Base-by-base conservation (phyloP, 371 early-diverging fungal species). In the Fennellomyces sp. region DNA sequence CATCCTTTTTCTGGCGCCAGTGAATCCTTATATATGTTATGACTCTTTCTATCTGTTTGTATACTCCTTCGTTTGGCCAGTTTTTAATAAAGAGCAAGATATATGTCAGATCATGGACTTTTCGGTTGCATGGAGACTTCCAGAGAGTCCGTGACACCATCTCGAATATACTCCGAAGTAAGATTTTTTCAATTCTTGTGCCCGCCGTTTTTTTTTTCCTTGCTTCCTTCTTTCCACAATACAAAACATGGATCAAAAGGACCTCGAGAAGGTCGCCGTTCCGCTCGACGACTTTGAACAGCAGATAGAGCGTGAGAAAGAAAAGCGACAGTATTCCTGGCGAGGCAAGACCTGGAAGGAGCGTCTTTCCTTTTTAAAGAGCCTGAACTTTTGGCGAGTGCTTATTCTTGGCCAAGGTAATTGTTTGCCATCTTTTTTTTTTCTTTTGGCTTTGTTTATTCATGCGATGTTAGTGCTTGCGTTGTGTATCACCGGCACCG, bases 401-500 rank as follows among this genome's bases (percentile, higher is more conserved):
- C 33, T 72, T 11, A 48, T 68, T 15, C 59, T 72, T 21, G 73
- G 73, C 19, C 73, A 72, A 66, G 49, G 73, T 69, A 68, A 56
- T 42, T 52, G 36, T 31, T 38, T 35, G 10, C 19, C 4, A 7
- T 19, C 25, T 29, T 53, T 53, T 36, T 26, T 10, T 15, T 23
- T 36, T n/a, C 23, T 15, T n/a, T n/a, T n/a, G n/a, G n/a, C n/a
- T n/a, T n/a, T n/a, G n/a, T n/a, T n/a, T n/a, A n/a, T n/a, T n/a
- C n/a, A n/a, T n/a, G n/a, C n/a, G n/a, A n/a, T n/a, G n/a, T n/a
- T 28, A 72, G 73, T 72, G 38, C 68, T 91, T 17, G 82, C 92
- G 2, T 71, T 92, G 17, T 92, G 91, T 60, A 88, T 91, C 55
- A 89, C 91, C 2, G 78, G 83, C 12, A 89, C 89, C 17, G 84